Evolutionary conservation across 2,329 filamentous ascomycete genomes (phyloP).

Genomic region (Beauveria australis): DNA sequence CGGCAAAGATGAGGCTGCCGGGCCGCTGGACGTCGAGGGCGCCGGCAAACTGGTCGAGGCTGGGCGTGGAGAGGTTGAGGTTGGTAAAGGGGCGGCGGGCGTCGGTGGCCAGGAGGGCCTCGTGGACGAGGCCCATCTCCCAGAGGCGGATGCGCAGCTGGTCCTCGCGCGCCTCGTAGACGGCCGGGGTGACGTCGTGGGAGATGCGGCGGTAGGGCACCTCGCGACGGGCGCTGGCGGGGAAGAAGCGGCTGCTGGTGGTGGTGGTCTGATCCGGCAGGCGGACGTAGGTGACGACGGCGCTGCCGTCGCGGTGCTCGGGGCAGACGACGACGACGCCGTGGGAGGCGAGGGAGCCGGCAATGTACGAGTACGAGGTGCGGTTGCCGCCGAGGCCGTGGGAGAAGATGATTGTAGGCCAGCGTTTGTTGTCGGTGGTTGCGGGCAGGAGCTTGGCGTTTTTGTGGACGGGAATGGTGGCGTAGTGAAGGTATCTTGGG

Average conservation of each 20-base stretch:
- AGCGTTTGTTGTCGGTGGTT: conserved; percentile 43
- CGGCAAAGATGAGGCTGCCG: conserved; percentile 65
- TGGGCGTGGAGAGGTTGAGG: conserved; percentile 39
- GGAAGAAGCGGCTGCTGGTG: conserved; percentile 19
- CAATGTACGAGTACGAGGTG: conserved; percentile 80
- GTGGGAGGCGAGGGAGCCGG: conserved; percentile 69
- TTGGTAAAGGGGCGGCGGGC: conserved; percentile 41
- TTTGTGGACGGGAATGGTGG: conserved; percentile 62
- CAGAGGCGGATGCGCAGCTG: conserved; percentile 70
- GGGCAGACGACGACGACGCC: conserved; percentile 74
- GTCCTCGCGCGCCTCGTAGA: conserved; percentile 58
- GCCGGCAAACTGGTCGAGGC: conserved; percentile 52
- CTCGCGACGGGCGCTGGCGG: conserved; percentile 19
- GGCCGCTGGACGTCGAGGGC: conserved; percentile 60
- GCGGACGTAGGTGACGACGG: conserved; percentile 65
- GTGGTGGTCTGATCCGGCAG: conserved; percentile 39
- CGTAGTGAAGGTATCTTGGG: conserved; percentile 64
- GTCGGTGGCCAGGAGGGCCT: conserved; percentile 61
- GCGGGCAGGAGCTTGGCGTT: conserved; percentile 57
- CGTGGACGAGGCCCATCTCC: conserved; percentile 66
- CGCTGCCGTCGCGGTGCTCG: conserved; percentile 76
- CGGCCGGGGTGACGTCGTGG: conserved; percentile 56
- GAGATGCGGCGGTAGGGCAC: conserved; percentile 46
- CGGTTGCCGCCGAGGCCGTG: conserved; percentile 75
- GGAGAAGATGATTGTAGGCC: conserved; percentile 80